A percentile compares a stretch with the other conserved stretches of the same genome.
These are phyloP conservation scores for Triangularia verruculosa DNA, from an alignment of 2,329 filamentous ascomycete genomes.

Conservation along the genomic window DNA sequence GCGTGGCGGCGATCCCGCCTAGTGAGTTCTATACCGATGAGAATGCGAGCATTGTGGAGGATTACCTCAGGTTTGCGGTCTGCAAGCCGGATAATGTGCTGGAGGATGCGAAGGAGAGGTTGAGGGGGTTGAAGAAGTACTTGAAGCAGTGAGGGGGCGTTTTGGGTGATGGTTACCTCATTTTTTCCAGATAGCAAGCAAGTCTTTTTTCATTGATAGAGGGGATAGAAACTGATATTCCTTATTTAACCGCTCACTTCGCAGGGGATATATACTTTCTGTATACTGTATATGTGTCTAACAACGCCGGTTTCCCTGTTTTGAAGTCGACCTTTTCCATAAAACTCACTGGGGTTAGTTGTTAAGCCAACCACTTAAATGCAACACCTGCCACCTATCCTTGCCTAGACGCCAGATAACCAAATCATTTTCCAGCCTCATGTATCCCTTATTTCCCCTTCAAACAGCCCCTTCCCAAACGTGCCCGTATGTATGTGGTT, in stretches of 20 bases:
- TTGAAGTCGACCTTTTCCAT: not conserved
- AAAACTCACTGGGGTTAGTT: not conserved
- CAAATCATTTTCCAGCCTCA: not conserved
- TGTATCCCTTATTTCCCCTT: not conserved
- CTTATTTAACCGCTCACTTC: not conserved
- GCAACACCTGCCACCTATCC: not conserved
- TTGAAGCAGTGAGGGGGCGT: slow-evolving; percentile 40
- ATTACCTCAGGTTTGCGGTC: slow-evolving; percentile 92
- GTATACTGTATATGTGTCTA: not conserved
- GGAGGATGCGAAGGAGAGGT: slow-evolving; percentile 71
- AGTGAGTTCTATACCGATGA: slow-evolving; percentile 92
- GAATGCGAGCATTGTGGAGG: slow-evolving; percentile 82
- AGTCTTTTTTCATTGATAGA: not conserved
- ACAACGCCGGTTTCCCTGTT: not conserved
- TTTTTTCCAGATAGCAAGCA: not conserved
- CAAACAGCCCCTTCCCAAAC: not conserved
- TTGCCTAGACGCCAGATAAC: not conserved
- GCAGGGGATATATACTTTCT: not conserved
- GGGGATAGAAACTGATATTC: not conserved
- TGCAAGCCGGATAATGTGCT: slow-evolving; percentile 91
- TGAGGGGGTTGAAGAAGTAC: slow-evolving; percentile 71
- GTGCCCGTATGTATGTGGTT: not conserved
- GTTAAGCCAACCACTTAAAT: not conserved
- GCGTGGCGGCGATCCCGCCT: slow-evolving; percentile 91
- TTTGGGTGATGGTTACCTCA: not conserved